These are phyloP conservation scores for Colletotrichum sp. DNA, from an alignment of 2,329 filamentous ascomycete genomes.

Conservation along the genomic window DNA sequence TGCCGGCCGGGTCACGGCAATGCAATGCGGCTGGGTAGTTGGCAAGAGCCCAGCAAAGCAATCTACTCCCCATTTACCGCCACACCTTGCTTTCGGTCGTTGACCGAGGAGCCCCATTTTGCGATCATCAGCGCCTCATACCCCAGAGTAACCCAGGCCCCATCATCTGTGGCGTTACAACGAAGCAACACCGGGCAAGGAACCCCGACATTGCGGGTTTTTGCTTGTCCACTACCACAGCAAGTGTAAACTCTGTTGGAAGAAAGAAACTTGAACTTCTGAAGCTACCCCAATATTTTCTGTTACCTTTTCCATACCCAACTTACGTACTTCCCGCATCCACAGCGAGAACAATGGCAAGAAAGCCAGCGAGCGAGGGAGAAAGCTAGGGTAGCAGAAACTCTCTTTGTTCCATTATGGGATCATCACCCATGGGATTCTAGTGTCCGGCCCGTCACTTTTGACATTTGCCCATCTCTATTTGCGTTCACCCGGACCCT, in stretches of 20 bases:
- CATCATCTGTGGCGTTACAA: conserved; percentile 12
- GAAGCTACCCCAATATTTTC: neutral
- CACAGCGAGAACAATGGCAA: neutral
- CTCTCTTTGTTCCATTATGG: neutral
- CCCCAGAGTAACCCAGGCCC: neutral
- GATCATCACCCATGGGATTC: conserved; percentile 3
- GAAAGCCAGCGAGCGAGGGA: neutral
- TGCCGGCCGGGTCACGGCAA: neutral
- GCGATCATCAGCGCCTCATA: conserved; percentile 5
- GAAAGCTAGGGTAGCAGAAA: neutral
- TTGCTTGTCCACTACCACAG: neutral
- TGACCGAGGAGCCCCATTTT: conserved; percentile 10
- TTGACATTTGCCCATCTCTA: conserved; percentile 2
- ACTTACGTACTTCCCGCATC: neutral
- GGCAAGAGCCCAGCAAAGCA: neutral
- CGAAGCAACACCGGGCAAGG: neutral
- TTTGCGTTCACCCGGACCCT: neutral
- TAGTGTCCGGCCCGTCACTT: neutral
- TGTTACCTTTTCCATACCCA: neutral
- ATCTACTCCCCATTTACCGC: neutral
- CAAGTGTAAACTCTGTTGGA: neutral
- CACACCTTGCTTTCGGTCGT: conserved; percentile 4
- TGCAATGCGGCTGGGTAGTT: neutral
- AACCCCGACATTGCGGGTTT: neutral
- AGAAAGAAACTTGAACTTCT: neutral